phyloP scores from a whole-genome alignment of 2,329 filamentous ascomycete species.

The Fusarium keratoplasticum region DNA sequence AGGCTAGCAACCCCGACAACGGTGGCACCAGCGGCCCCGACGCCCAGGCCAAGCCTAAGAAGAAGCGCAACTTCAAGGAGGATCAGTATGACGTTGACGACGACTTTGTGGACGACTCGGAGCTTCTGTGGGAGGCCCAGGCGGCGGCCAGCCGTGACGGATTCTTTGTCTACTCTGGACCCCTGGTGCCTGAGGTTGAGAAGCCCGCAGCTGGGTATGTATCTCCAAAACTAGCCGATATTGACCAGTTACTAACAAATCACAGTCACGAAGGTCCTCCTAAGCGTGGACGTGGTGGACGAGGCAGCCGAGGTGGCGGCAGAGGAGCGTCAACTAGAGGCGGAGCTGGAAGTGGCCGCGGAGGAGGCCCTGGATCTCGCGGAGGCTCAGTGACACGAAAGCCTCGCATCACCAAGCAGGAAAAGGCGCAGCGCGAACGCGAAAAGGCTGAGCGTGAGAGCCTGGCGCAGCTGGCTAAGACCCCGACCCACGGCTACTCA shows the following conservation, averaged over 20 bases:
- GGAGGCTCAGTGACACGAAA: conserved; percentile 81
- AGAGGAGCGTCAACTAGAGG: conserved; percentile 73
- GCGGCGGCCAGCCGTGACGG: conserved; percentile 94
- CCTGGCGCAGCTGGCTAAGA: conserved; percentile 55
- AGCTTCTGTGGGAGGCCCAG: conserved; percentile 94
- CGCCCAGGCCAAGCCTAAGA: conserved; percentile 74
- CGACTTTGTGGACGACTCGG: conserved; percentile 91
- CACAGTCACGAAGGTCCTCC: conserved; percentile 77
- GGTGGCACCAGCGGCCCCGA: conserved; percentile 71
- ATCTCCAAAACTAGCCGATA: background rate
- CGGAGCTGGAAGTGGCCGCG: conserved; percentile 57
- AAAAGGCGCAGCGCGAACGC: conserved; percentile 82
- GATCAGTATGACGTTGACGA: conserved; percentile 88
- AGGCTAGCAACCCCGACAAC: conserved; percentile 91
- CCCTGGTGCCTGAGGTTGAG: conserved; percentile 87
- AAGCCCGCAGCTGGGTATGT: conserved; percentile 71
- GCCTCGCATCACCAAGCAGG: conserved; percentile 86
- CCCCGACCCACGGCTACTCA: conserved; percentile 51
- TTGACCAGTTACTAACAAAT: conserved; percentile 49
- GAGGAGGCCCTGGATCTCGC: conserved; percentile 74
- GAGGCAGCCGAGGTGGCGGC: conserved; percentile 64
- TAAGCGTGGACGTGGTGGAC: conserved; percentile 72
- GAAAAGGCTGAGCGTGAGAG: conserved; percentile 82
- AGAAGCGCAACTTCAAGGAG: conserved; percentile 83
- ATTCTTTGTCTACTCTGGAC: conserved; percentile 98